Evolutionary conservation across 108 stramenopile genomes (phyloP), one percentile per base, ranked within the genome.

Genomic region (Skeletonema grethae): DNA sequence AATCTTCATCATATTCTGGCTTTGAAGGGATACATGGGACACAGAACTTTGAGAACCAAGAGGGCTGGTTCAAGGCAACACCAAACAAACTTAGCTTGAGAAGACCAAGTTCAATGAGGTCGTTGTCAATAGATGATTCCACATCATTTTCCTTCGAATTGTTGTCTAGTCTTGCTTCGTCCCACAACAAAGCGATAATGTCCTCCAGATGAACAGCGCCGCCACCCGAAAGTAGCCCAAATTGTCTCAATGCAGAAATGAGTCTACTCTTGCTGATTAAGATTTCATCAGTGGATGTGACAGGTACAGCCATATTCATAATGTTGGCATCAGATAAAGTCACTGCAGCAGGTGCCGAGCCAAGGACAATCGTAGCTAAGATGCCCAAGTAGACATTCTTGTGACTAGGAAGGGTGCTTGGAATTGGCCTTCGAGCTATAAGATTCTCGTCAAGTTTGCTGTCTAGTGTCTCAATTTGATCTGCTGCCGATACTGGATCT

Each of bases 71-170:
- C 25, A 84, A 46, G 22, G 87, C 70, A 11, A 92, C 84, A n/a
- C 90, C 93, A 72, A 83, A 90, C 24, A 94, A 48, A 15, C 84
- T 74, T 84, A 91, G 85, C 63, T 90, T 90, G 15, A 94, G 78
- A 25, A 85, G 62, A 9, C 93, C 93, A 20, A 94, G 70, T 74
- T 90, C 88, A 57, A 92, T 79, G 31, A 66, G 32, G 76, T 92
- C 91, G 10, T 64, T 57, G 13, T 69, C 57, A 22, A 20, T 20
- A 13, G 73, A 61, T n/a, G 60, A 79, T 63, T 84, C 90, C 1
- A 79, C 57, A 46, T 88, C 88, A 57, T 57, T 31, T 20, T 45
- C 35, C 25, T 31, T 56, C 24, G 43, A 12, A 11, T 67, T 70
- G 15, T 78, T 15, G 32, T 69, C 61, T 69, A 69, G 28, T 29